These are phyloP conservation scores for Thielaviopsis musarum DNA, from an alignment of 2,329 filamentous ascomycete species.

Conservation along the genomic window DNA sequence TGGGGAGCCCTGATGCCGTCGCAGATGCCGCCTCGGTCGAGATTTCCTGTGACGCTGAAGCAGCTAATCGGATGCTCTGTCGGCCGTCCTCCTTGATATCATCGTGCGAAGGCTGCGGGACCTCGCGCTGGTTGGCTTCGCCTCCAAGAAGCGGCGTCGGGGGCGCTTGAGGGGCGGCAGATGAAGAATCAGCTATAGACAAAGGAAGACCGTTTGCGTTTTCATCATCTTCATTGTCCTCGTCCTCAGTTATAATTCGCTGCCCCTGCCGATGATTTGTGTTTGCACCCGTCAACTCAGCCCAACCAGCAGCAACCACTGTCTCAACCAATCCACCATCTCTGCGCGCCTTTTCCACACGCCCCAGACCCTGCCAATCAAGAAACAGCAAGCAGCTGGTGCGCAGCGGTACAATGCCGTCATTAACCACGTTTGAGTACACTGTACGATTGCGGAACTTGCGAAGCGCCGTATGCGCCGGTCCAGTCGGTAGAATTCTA, in stretches of 20 bases:
- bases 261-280: constrained; percentile 29
- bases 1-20: constrained; percentile 17
- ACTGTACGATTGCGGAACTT: constrained; percentile 83
- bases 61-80: constrained; percentile 34
- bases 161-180: constrained; percentile 20
- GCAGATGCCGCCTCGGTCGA: constrained; percentile 11
- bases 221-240: constrained; percentile 16
- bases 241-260: constrained; percentile 25
- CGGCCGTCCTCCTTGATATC: constrained; percentile 52
- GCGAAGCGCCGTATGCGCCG: constrained; percentile 70
- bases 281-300: constrained; percentile 67
- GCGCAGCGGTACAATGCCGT: constrained; percentile 85
- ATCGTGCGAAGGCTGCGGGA: constrained; percentile 53
- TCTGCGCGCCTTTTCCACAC: constrained; percentile 83
- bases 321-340: constrained; percentile 88
- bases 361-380: constrained; percentile 86
- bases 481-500: constrained; percentile 77
- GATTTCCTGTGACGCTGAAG: constrained; percentile 17
- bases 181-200: background rate
- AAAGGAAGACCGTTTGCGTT: background rate
- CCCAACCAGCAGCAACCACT: constrained; percentile 86
- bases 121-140: constrained; percentile 32
- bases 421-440: constrained; percentile 95
- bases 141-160: constrained; percentile 15
- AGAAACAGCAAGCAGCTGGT: constrained; percentile 94